Evolutionary conservation across 78 protist species (phyloP), one percentile per base, ranked within the genome.

Genomic region (Trichosphaerium sp.): DNA sequence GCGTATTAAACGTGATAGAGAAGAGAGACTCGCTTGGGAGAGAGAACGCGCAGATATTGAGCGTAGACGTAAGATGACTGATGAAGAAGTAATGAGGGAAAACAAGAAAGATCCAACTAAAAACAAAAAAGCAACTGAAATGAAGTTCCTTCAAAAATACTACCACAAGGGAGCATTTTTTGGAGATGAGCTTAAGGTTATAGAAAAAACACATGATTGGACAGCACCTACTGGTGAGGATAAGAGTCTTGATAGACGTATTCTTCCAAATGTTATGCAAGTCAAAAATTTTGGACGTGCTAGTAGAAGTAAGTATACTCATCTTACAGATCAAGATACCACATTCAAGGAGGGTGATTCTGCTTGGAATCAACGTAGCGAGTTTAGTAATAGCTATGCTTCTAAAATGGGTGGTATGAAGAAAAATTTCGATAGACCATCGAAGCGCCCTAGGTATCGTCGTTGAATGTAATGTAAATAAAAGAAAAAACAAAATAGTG

Each of bases 121-220:
- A 41, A 15, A 38, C 28, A 21, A 38, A 61, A 61, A 61, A 18
- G 4, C 1, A 25, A 37, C 18, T 12, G 68, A 35, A 39, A n/a
- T n/a, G 35, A 1, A 10, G 5, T 62, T 40, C 29, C 1, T 62
- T 14, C 68, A 62, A 23, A 62, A 62, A 54, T 62, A 40, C 32
- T 62, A 62, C 8, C 68, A 62, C 25, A 8, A n/a, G 4, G 68
- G 68, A n/a, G 68, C 68, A 2, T 62, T 40, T 54, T 62, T n/a
- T n/a, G n/a, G n/a, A n/a, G n/a, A n/a, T n/a, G n/a, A n/a, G n/a
- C n/a, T n/a, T n/a, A n/a, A n/a, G n/a, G n/a, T n/a, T n/a, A n/a
- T n/a, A n/a, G n/a, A n/a, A n/a, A n/a, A n/a, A n/a, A 44, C 49
- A 18, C 49, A 44, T 18, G 49, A 44, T 18, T 44, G 15, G 7